Conservation (phyloP, 345 rosid species). For the Clarkia xantiana region DNA sequence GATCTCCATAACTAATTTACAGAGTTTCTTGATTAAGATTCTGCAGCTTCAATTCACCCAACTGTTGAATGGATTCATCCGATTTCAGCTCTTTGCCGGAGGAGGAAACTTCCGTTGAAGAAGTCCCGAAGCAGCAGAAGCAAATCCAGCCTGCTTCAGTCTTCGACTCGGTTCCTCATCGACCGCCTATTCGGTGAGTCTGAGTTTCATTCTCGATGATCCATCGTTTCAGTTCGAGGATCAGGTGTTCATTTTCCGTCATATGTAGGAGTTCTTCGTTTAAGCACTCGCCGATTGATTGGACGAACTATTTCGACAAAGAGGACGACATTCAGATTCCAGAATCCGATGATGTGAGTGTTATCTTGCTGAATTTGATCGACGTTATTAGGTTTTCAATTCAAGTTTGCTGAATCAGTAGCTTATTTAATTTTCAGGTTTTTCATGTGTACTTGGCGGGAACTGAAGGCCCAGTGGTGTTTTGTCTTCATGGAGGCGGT, state of each 20-base stretch:
- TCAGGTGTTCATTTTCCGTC: neutral
- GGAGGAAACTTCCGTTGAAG: slow-evolving; percentile 20
- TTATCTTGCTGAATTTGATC: neutral
- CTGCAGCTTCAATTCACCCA: too few species aligned
- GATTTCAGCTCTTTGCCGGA: slow-evolving; percentile 40
- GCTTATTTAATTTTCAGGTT: slow-evolving; percentile 36
- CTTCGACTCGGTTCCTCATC: slow-evolving; percentile 41
- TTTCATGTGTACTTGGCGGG: slow-evolving; percentile 91
- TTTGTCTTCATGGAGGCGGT: slow-evolving; percentile 94
- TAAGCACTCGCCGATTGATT: slow-evolving; percentile 55
- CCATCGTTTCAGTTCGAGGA: neutral
- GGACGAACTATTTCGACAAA: slow-evolving; percentile 54
- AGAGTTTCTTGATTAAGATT: too few species aligned
- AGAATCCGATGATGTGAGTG: slow-evolving; percentile 53
- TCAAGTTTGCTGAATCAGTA: neutral
- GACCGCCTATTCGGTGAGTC: slow-evolving; percentile 48
- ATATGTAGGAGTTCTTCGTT: slow-evolving; percentile 34
- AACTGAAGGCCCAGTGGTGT: slow-evolving; percentile 73
- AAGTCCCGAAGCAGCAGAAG: slow-evolving; percentile 5
- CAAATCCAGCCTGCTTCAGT: slow-evolving; percentile 26
- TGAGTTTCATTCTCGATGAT: neutral
- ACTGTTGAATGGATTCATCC: slow-evolving; percentile 30
- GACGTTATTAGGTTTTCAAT: neutral
- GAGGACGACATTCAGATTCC: slow-evolving; percentile 64
- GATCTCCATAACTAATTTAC: too few species aligned